Evolutionary conservation across 108 stramenopile species (phyloP).

Genomic region (Cyclostephanos tholiformis): DNA sequence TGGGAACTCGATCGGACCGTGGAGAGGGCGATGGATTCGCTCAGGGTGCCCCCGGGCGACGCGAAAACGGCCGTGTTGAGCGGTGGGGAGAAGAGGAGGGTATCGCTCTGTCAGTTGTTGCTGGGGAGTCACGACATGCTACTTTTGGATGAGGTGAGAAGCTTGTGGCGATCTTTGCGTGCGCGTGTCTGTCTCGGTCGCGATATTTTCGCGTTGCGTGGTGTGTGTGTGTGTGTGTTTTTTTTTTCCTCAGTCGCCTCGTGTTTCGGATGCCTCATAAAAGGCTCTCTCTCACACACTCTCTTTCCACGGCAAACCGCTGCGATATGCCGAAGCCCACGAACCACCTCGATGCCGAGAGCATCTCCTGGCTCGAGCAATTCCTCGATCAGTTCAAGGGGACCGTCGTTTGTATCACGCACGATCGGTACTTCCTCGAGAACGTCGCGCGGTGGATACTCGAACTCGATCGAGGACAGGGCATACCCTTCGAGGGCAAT

Average conservation of each 20-base stretch:
- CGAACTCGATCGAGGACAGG: constrained; percentile 93
- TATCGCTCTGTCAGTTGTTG: constrained; percentile 86
- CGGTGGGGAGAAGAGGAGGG: constrained; percentile 97
- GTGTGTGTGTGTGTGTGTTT: no score
- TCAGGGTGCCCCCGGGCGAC: constrained; percentile 80
- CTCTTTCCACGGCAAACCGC: no score
- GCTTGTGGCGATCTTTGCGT: neutral
- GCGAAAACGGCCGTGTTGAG: constrained; percentile 77
- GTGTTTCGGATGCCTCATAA: no score
- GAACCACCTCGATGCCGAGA: constrained; percentile 79
- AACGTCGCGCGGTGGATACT: constrained; percentile 96
- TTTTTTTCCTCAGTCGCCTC: constrained; percentile 3
- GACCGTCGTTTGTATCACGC: constrained; percentile 95
- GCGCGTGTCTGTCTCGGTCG: neutral
- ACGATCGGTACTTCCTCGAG: constrained; percentile 96
- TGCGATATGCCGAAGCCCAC: constrained; percentile 36
- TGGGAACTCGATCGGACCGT: constrained; percentile 89
- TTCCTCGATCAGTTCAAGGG: constrained; percentile 91
- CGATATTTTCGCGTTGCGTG: neutral
- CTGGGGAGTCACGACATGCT: constrained; percentile 91
- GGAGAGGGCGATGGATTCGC: constrained; percentile 79
- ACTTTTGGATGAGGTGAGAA: constrained; percentile 78
- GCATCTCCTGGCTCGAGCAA: constrained; percentile 86
- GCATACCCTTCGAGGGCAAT: constrained; percentile 94
- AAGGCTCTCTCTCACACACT: no score